Conservation (phyloP, 225 moss, liverwort and hornwort species). For the Asterella californica region DNA sequence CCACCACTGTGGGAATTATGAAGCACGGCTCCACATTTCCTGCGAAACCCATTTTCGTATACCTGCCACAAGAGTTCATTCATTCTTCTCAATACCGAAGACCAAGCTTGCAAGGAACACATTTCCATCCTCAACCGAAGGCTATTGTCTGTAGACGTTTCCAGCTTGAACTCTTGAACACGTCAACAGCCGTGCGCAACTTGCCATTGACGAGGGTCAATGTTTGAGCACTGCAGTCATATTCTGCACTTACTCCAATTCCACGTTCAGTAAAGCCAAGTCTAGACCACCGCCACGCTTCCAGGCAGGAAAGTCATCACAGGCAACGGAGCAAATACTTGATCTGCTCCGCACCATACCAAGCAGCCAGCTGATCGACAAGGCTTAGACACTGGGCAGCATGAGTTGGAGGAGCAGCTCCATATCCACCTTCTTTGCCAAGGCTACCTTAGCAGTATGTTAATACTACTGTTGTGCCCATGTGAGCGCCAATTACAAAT, state of each 20-base stretch:
- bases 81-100: background rate
- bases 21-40: slow-evolving; percentile 92
- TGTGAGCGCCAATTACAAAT: background rate
- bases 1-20: slow-evolving; percentile 85
- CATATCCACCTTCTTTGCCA: background rate
- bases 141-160: background rate
- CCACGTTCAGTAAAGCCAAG: too few relatives aligned
- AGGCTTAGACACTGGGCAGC: background rate
- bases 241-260: too few relatives aligned
- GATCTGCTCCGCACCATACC: background rate
- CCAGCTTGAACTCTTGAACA: background rate
- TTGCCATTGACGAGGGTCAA: too few relatives aligned
- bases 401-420: background rate
- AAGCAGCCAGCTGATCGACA: background rate
- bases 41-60: slow-evolving; percentile 97
- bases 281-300: too few relatives aligned
- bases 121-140: background rate
- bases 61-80: slow-evolving; percentile 45
- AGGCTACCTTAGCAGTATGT: background rate
- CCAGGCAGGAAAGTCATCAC: background rate
- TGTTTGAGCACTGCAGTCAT: too few relatives aligned
- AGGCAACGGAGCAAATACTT: background rate
- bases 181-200: too few relatives aligned
- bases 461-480: background rate
- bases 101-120: background rate